Base-by-base conservation (phyloP, 2,329 filamentous ascomycete species). In the Cladophialophora psammophila region DNA sequence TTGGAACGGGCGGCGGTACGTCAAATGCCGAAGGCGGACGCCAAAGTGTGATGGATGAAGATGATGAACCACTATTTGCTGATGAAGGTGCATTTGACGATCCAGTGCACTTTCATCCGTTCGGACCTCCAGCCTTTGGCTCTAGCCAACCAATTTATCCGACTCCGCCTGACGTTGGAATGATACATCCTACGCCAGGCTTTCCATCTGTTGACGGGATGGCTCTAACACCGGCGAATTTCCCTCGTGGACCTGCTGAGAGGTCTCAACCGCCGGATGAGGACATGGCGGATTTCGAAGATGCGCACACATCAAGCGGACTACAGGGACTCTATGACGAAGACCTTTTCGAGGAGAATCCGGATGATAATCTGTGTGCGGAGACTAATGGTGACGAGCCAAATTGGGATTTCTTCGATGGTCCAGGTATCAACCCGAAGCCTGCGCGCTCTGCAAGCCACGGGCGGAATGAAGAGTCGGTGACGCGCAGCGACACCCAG, bases 351-450 rank as follows among this genome's bases (percentile, higher is more conserved):
- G 85, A 84, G 13, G 85, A 87, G 63, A 82, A 85, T 75, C 82
- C 86, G 57, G 84, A 82, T 57, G 83, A 81, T 58, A 80, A 81
- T 55, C 86, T 86, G 73, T 83, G 79, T 26, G 77, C 80, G n/a
- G 83, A 84, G 71, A 82, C 81, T n/a, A 82, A 88, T 26, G 87
- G 83, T 2, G 87, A 89, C 72, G 86, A 74, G 48, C 72, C 83
- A 3, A 87, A 90, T 72, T 90, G 89, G 75, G 87, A 83, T 73
- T 90, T 89, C 74, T 90, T 90, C 71, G 87, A 90, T 73, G 83
- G 85, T 36, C 84, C 83, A 55, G 68, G 68, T 7, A 45, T 60
- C 45, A 60, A 65, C 34, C n/a, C 58, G 12, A 68, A 66, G 13
- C n/a, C 59, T 12, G 54, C 36, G 4, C 57, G 60, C n/a, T 60